phyloP scores from a whole-genome alignment of 2,329 filamentous ascomycete genomes.

The Celoporthe dispersa region DNA sequence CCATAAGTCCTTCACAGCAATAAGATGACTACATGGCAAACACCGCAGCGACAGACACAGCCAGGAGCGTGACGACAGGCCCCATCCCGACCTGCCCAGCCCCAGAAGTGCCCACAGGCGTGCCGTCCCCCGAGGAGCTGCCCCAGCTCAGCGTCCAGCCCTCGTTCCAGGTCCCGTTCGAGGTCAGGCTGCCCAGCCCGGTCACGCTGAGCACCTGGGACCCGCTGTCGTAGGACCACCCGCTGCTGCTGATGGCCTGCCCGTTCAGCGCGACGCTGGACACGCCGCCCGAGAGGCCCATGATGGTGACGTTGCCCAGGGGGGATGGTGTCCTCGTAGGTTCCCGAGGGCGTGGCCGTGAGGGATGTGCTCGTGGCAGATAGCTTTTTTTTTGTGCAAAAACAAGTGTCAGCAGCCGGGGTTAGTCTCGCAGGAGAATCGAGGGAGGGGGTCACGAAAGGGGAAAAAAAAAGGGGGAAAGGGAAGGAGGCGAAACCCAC shows the following conservation, averaged over 20 bases:
- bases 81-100: background rate
- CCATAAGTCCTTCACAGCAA: no score
- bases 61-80: background rate
- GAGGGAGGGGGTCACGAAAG: background rate
- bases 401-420: constrained; percentile 45
- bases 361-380: constrained; percentile 48
- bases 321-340: constrained; percentile 60
- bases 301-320: constrained; percentile 65
- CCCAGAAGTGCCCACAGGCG: background rate
- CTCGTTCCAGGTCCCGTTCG: constrained; percentile 59
- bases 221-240: constrained; percentile 53
- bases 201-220: constrained; percentile 55
- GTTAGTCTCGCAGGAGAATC: no score
- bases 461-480: background rate
- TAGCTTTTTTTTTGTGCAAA: constrained; percentile 40
- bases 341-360: constrained; percentile 52
- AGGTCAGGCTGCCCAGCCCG: constrained; percentile 53
- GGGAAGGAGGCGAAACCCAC: constrained; percentile 36
- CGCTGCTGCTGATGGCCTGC: constrained; percentile 41
- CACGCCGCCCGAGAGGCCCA: constrained; percentile 54
- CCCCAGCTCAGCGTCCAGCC: constrained; percentile 63
- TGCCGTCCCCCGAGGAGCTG: background rate
- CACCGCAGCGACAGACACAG: constrained; percentile 9
- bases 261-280: constrained; percentile 58
- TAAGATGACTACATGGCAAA: background rate